phyloP scores from a whole-genome alignment of 306 rosid genomes.

The Ormosia emarginata region DNA sequence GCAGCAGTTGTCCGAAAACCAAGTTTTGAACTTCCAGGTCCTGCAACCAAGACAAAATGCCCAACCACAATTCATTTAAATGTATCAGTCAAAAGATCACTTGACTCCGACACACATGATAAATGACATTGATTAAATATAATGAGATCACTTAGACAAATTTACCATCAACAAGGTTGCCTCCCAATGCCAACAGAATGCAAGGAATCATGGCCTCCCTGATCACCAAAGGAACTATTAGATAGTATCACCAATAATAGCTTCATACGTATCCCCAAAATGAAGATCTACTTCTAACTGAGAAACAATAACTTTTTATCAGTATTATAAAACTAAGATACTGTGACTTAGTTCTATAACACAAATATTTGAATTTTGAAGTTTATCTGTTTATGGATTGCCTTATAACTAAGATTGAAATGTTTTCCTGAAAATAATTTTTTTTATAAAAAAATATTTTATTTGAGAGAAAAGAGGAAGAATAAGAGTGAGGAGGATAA shows the following conservation, averaged over 20 bases:
- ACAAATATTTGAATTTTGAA: conserved; percentile 7
- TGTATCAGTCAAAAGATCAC: not conserved
- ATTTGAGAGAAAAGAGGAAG: not conserved
- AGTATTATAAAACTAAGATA: not conserved
- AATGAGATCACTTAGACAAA: conserved; percentile 3
- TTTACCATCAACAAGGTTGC: conserved; percentile 92
- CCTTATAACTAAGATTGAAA: not conserved
- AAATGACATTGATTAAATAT: not conserved
- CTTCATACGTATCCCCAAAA: not conserved
- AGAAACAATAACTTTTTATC: not conserved
- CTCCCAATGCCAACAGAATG: conserved; percentile 95
- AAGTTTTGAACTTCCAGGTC: conserved; percentile 97
- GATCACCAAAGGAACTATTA: conserved; percentile 42
- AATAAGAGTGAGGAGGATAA: not conserved
- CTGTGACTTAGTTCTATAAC: not conserved
- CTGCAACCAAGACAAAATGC: conserved; percentile 41
- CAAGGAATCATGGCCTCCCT: conserved; percentile 99
- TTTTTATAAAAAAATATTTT: not conserved
- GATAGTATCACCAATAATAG: conserved; percentile 1
- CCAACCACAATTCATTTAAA: not conserved
- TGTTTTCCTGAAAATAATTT: not conserved
- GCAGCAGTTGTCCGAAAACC: conserved; percentile 88
- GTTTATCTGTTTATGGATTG: not conserved
- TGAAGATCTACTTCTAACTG: not conserved
- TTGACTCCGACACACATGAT: not conserved